Conservation (phyloP, 129 eudicot genomes). For the Daucus carota region DH1_v3.0 NC_030382.2:48006001-48006500, state of each 20-base stretch:
- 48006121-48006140: too few species aligned
- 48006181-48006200: too few species aligned
- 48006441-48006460: background rate
- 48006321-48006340: slow-evolving; percentile 1
- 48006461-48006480: background rate
- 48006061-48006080: too few species aligned
- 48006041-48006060: too few species aligned
- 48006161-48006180: too few species aligned
- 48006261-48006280: background rate
- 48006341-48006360: background rate
- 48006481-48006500: background rate
- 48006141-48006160: too few species aligned
- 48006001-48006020: too few species aligned
- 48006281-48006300: background rate
- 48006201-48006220: background rate
- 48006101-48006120: too few species aligned
- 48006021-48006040: too few species aligned
- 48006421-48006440: background rate
- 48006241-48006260: background rate
- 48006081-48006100: too few species aligned
- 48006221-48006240: background rate
- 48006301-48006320: background rate
- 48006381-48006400: background rate
- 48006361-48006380: background rate
- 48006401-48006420: background rate